Base-by-base conservation (phyloP, 768 basidiomycete genomes). In the Cystobasidium tubakii region DNA sequence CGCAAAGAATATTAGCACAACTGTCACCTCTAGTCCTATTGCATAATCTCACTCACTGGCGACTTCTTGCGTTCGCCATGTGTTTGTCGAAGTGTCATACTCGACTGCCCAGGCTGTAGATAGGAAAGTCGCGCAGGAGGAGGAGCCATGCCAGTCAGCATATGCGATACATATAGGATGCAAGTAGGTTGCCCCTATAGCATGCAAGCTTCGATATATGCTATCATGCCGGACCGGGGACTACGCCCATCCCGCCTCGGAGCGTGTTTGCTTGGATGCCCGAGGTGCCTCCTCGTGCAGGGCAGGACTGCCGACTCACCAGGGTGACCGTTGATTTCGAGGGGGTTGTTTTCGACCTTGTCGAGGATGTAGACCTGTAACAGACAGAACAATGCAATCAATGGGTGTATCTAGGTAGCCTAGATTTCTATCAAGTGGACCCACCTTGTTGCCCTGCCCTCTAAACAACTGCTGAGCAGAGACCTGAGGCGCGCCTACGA, bases 301-400 rank as follows among this genome's bases (percentile, higher is more conserved):
- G 39, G 15, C 39, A 39, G 39, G 39, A 39, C 15, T 6, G 39
- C 39, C 6, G 39, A 39, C 69, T 31, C 25, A 33, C 76, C 77
- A 4, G 89, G 87, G 81, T 90, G 89, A 0, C 85, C 87, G 27
- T 85, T 84, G 69, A 90, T 85, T 72, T 83, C 81, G 0, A 85
- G 79, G 0, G 87, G 85, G 81, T 91, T 91, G 76, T 86, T 86
- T 80, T 91, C 90, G 13, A 75, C 74, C 82, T 93, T 92, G 83
- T 93, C 91, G 39, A 92, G 81, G 76, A 92, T 84, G 82, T 92
- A 94, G 36, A 94, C 89, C 80, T 87, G 90, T 77, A 25, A 23
- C 4, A 46, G 7, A 17, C 33, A 29, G 4, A 29, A 29, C n/a
- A 29, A 21, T 60, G 33, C 23, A n/a, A 55, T 7, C 21, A n/a